phyloP scores from a whole-genome alignment of 2,329 filamentous ascomycete genomes.

The Orbilia javanica region DNA sequence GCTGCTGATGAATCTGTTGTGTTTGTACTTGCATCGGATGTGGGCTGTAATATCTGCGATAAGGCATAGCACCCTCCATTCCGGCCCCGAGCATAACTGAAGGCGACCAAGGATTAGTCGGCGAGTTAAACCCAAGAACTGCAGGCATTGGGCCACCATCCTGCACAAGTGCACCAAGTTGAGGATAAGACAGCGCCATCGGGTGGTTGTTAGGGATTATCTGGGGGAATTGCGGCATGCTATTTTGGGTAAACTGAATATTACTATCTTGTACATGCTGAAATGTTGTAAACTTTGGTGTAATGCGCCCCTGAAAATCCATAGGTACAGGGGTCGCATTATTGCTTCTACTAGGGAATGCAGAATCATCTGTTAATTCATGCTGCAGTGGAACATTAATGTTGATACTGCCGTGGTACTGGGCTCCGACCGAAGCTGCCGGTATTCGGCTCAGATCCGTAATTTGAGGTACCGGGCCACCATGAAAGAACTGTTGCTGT shows the following conservation, averaged over 20 bases:
- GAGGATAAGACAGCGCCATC: slow-evolving; percentile 41
- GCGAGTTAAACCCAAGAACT: slow-evolving; percentile 54
- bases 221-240: slow-evolving; percentile 27
- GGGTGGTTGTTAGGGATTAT: slow-evolving; percentile 31
- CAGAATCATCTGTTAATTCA: slow-evolving; percentile 44
- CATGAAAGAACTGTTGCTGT: slow-evolving; percentile 37
- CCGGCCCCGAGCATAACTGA: slow-evolving; percentile 30
- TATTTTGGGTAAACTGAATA: slow-evolving; percentile 29
- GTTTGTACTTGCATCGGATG: slow-evolving; percentile 29
- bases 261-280: slow-evolving; percentile 21
- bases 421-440: slow-evolving; percentile 47
- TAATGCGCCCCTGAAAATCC: slow-evolving; percentile 51
- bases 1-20: slow-evolving; percentile 1
- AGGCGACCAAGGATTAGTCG: slow-evolving; percentile 46
- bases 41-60: slow-evolving; percentile 32
- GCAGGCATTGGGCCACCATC: slow-evolving; percentile 57
- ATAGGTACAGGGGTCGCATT: slow-evolving; percentile 52
- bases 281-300: slow-evolving; percentile 43
- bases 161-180: slow-evolving; percentile 51
- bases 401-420: slow-evolving; percentile 40
- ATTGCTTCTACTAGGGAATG: slow-evolving; percentile 52
- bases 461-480: slow-evolving; percentile 43
- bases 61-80: slow-evolving; percentile 10
- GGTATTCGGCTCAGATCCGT: slow-evolving; percentile 55
- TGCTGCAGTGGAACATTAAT: slow-evolving; percentile 41